A percentile compares a stretch with the other conserved stretches of the same genome.
Conservation (phyloP, 2,329 filamentous ascomycete species). For the Beauveria medogensis region DNA sequence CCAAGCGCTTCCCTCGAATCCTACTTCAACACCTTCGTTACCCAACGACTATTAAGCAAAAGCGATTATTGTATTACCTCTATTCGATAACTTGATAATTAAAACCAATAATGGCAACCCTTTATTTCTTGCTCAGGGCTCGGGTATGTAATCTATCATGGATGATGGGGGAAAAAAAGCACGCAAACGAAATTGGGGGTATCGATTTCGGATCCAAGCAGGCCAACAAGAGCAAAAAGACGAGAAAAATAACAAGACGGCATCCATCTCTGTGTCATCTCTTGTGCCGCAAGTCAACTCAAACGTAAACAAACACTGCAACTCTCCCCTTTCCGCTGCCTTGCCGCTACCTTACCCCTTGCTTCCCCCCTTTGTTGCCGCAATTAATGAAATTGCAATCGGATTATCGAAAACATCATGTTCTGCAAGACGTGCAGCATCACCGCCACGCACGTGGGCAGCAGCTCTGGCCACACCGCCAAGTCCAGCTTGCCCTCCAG, state of each 20-base stretch:
- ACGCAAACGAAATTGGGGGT: neutral
- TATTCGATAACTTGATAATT: neutral
- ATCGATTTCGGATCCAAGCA: constrained; percentile 2
- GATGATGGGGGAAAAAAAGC: neutral
- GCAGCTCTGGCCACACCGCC: constrained; percentile 57
- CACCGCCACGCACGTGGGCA: constrained; percentile 58
- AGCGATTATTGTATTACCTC: neutral
- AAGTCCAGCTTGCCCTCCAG: constrained; percentile 57
- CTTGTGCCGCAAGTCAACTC: neutral
- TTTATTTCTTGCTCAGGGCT: neutral
- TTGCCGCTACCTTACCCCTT: neutral
- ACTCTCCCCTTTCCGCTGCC: neutral
- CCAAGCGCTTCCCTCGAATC: no score
- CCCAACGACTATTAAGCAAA: neutral
- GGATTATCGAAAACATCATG: constrained; percentile 63
- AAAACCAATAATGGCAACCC: neutral
- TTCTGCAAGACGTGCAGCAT: constrained; percentile 63
- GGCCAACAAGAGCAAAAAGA: neutral
- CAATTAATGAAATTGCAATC: constrained; percentile 46
- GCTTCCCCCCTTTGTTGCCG: neutral
- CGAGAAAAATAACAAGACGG: neutral
- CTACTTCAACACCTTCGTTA: no score
- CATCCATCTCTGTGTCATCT: neutral
- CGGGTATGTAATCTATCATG: neutral
- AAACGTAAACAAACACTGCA: neutral